These are phyloP conservation scores for Kodamaea fungicola DNA, from an alignment of 1,139 yeast species.

Conservation along the genomic window DNA sequence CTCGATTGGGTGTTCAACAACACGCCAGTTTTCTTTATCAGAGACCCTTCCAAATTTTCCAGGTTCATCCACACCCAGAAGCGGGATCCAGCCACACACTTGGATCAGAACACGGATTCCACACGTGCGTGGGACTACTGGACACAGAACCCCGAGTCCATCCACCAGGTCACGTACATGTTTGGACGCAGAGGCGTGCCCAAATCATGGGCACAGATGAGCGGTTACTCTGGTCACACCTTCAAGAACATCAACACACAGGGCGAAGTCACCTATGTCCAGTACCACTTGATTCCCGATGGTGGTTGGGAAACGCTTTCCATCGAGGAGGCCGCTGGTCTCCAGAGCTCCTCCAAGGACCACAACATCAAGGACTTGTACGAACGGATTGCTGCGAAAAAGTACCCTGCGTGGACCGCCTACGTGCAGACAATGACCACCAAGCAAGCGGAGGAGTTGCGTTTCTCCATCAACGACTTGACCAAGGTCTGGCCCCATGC, in stretches of 20 bases:
- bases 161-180: conserved; percentile 60
- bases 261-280: conserved; percentile 66
- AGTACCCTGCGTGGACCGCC: conserved; percentile 60
- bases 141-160: conserved; percentile 56
- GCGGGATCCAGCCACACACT: conserved; percentile 76
- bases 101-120: conserved; percentile 57
- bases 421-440: conserved; percentile 68
- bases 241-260: conserved; percentile 65
- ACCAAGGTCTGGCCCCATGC: conserved; percentile 63
- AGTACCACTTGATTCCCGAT: conserved; percentile 58
- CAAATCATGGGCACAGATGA: conserved; percentile 59
- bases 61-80: conserved; percentile 63
- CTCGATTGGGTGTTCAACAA: conserved; percentile 62
- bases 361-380: conserved; percentile 62
- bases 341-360: conserved; percentile 60
- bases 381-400: conserved; percentile 57
- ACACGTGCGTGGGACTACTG: conserved; percentile 70
- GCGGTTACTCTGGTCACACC: conserved; percentile 72
- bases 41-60: conserved; percentile 60
- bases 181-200: conserved; percentile 73
- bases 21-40: conserved; percentile 56
- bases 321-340: conserved; percentile 57
- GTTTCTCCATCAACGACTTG: conserved; percentile 65
- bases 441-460: conserved; percentile 56
- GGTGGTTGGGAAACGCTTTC: conserved; percentile 57